Base-by-base conservation (phyloP, 2,329 filamentous ascomycete species). In the Diaporthe sp. region DNA sequence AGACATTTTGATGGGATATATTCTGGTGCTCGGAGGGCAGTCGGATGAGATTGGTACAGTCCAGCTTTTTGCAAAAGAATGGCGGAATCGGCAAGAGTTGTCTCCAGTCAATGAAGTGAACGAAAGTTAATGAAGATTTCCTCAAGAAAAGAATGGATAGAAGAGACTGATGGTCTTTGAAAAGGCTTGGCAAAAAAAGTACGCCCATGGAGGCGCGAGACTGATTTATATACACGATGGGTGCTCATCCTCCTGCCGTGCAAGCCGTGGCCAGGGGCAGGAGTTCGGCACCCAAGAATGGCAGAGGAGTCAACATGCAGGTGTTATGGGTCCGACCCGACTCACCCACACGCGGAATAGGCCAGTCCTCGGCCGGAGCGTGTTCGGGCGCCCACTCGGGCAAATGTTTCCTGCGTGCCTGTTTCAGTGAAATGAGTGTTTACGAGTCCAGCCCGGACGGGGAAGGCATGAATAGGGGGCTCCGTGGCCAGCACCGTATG, bases 81-180 rank as follows among this genome's bases (percentile, higher is more conserved):
- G 53, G 25, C 22, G 44, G 28, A 17, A 57, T 39, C 3, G 49
- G 63, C 51, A 57, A 70, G 60, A 55, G 47, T 47, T 71, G 37
- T 72, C 76, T 77, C 63, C 76, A 76, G 53, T 77, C 76, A 75
- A 77, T 75, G 76, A 77, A 77, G 75, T 37, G 71, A 76, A 73
- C 28, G 60, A 77, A 65, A 57, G 74, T 73, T 63, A 70, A 74
- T 31, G 76, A 76, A 53, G 12, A 20, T 25, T 58, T 34, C 58
- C 71, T 70, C 65, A 49, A 12, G 55, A 58, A 58, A 67, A 31
- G 65, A 76, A 72, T 22, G 57, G 28, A 71, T 42, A 60, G 75
- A 73, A 73, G 25, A 8, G 51, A 51, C 37, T 58, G 57, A 9
- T 74, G 37, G 31, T 42, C 31, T 65, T 49, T 49, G 49, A n/a